Base-by-base conservation (phyloP, 768 basidiomycete genomes). In the Rhizopogon vinicolor region DNA sequence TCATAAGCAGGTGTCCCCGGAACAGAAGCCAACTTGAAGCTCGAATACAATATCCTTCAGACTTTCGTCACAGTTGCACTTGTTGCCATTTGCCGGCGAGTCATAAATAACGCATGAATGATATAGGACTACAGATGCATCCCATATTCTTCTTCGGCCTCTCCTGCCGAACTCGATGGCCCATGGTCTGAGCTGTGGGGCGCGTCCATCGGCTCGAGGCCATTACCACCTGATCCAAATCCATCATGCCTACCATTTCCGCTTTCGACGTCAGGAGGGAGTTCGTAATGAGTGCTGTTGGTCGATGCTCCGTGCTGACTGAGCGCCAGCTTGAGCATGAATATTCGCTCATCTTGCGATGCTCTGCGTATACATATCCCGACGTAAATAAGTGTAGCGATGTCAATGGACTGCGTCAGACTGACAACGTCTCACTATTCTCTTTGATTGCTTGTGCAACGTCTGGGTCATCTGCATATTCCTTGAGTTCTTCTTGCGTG, bases 261-360 rank as follows among this genome's bases (percentile, higher is more conserved):
- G 14, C 19, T 49, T 37, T 49, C 46, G 8, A 14, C 19, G 8
- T 49, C 48, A 49, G 48, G 33, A 37, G 48, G 35, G 39, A 49
- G 35, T 5, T 49, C 48, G 22, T 49, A 44, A 18, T 29, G 44
- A 51, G 45, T 10, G 45, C 44, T 16, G 18, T 14, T 52, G 1
- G 29, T 44, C 51, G 16, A 52, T 18, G 44, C 51, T 19, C 86
- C 87, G 61, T 87, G 88, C 63, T 85, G 78, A 18, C 72, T 69
- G 53, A 91, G 70, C 7, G 85, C 88, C 62, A 85, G 72, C 66
- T 78, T 82, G 51, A 91, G 75, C 51, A 91, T 89, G 28, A 72
- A 71, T 55, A 91, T 81, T 19, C 90, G 78, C 63, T 93, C 91
- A 63, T 87, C 80, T 69, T 92, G 91, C 7, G 90, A 89, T 7